Percentiles rank a stretch among this genome's conserved stretches.
phyloP scores from a whole-genome alignment of 441 rosid species.

The Flueggea neowawraea region DNA sequence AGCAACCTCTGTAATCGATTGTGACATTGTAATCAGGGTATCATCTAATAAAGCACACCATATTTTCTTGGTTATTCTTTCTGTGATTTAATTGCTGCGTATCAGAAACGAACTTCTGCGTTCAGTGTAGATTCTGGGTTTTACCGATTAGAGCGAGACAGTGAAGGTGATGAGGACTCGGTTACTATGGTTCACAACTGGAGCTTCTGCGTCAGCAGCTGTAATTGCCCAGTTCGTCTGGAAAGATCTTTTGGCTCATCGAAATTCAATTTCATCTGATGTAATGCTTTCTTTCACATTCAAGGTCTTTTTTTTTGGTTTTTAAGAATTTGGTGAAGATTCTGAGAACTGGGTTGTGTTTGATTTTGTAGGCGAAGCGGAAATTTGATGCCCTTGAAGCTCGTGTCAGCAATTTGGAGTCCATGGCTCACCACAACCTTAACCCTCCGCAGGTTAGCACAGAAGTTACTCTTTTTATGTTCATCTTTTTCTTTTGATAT shows the following conservation, averaged over 20 bases:
- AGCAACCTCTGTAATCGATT: no score
- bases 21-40: no score
- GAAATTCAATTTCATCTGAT: conserved; percentile 59
- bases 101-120: no score
- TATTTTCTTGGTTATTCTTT: no score
- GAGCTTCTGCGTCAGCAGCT: conserved; percentile 64
- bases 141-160: neutral
- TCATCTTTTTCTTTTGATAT: no score
- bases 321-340: neutral
- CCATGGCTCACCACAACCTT: conserved; percentile 27
- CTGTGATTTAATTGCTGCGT: no score
- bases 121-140: no score
- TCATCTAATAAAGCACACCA: no score
- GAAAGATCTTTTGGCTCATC: conserved; percentile 69
- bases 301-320: neutral
- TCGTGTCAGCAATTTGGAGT: conserved; percentile 65
- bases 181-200: conserved; percentile 76
- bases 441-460: conserved; percentile 44
- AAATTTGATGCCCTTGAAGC: conserved; percentile 57
- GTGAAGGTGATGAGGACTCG: conserved; percentile 75
- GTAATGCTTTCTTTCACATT: conserved; percentile 20
- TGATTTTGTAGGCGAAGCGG: conserved; percentile 49
- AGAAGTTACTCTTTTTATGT: no score
- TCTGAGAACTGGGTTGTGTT: neutral
- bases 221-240: conserved; percentile 63